These are phyloP conservation scores for Platismatia glauca DNA, from an alignment of 495 filamentous ascomycete species.

Conservation along the genomic window DNA sequence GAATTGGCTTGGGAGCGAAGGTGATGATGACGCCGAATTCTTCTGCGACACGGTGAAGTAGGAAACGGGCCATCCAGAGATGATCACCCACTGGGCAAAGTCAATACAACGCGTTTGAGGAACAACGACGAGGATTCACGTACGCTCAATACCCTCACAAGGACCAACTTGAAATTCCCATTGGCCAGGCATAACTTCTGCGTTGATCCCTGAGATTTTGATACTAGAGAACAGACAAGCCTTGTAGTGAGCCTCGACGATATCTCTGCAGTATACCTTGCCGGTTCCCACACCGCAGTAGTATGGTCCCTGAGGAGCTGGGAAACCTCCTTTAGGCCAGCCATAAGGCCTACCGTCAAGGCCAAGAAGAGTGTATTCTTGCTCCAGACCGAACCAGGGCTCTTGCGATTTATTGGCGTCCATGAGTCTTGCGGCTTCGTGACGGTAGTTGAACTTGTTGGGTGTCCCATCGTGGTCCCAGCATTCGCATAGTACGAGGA, in stretches of 20 bases:
- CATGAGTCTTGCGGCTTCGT: slow-evolving; percentile 83
- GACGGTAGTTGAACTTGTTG: slow-evolving; percentile 98
- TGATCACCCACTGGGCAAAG: slow-evolving; percentile 73
- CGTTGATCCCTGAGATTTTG: slow-evolving; percentile 97
- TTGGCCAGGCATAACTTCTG: slow-evolving; percentile 96
- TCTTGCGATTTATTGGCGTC: slow-evolving; percentile 69
- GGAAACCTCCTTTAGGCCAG: slow-evolving; percentile 94
- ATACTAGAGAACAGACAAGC: slow-evolving; percentile 87
- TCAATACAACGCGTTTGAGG: slow-evolving; percentile 14
- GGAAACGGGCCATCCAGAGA: slow-evolving; percentile 93
- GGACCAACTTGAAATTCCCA: slow-evolving; percentile 99
- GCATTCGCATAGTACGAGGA: slow-evolving; percentile 89
- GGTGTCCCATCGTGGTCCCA: slow-evolving; percentile 94
- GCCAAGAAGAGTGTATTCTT: slow-evolving; percentile 93
- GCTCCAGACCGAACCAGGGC: slow-evolving; percentile 98
- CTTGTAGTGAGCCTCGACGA: slow-evolving; percentile 98
- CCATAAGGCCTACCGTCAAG: slow-evolving; percentile 80
- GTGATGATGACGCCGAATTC: slow-evolving; percentile 96
- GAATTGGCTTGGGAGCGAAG: slow-evolving; percentile 95
- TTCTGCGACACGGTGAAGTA: slow-evolving; percentile 92
- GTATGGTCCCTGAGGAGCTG: slow-evolving; percentile 94
- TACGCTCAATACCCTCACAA: slow-evolving; percentile 78
- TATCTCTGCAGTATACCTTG: slow-evolving; percentile 96
- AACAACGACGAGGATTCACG: slow-evolving; percentile 25
- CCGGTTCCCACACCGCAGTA: slow-evolving; percentile 98